Base-by-base conservation (phyloP, 2,329 filamentous ascomycete species). In the Lomentospora prolificans region DNA sequence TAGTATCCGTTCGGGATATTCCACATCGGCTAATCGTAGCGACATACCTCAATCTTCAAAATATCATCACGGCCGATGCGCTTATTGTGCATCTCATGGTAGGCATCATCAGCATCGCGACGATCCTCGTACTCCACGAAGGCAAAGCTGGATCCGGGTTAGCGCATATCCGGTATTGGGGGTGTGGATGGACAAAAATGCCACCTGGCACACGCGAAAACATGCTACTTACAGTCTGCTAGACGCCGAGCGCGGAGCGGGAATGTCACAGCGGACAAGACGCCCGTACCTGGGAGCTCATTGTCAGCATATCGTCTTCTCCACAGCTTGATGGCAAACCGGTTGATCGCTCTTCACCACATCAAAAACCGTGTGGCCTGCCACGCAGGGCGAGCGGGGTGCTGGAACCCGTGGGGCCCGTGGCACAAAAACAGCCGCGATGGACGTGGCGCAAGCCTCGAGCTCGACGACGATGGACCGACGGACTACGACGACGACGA, bases 71-170 rank as follows among this genome's bases (percentile, higher is more conserved):
- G 87, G 51, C 90, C 91, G 64, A 99, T 90, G 63, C 92, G 90
- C 83, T 96, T 96, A 79, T 97, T 97, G 70, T 99, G 94, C 94
- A 99, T 99, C 76, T 99, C 94, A 72, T 99, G 90, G 70, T 99
- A 99, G 51, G 94, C 94, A 75, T 99, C 94, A 72, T 99, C 94
- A 61, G 94, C 91, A 78, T 99, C 94, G 64, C 94, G 91, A 65
- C 92, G 89, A 72, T 91, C 95, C 77, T 99, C 94, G 72, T 99
- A 99, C 75, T 99, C 94, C 61, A 99, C 94, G 71, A 99, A 99
- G 36, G 94, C 94, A 71, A 99, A 99, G 63, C 94, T 85, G n/a
- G 30, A 46, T 31, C 27, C 39, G 46, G 48, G 48, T 51, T 31
- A 51, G 48, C 28, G 44, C 19, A 22, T 22, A n/a, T 25, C n/a